Conservation (phyloP, 2,329 filamentous ascomycete genomes). For the Aspergillus tamarii region DNA sequence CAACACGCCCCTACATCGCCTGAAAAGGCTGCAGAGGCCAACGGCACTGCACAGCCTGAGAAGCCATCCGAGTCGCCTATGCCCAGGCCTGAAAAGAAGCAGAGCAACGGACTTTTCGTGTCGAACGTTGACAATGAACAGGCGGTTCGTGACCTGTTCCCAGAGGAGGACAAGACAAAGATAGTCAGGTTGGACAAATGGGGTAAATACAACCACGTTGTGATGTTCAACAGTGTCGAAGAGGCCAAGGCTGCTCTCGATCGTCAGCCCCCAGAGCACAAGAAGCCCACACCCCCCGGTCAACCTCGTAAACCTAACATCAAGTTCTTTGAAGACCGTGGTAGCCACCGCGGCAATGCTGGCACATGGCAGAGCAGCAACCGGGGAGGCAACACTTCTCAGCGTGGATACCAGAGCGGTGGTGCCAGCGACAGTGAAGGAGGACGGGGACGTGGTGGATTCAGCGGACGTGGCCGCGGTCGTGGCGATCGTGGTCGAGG, state of each 20-base stretch:
- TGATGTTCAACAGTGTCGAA: constrained; percentile 77
- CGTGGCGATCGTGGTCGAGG: constrained; percentile 54
- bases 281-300: constrained; percentile 67
- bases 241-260: constrained; percentile 80
- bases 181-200: constrained; percentile 71
- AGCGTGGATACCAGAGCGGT: constrained; percentile 82
- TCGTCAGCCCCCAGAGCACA: constrained; percentile 73
- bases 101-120: constrained; percentile 84
- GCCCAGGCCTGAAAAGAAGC: constrained; percentile 65
- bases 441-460: constrained; percentile 54
- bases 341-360: constrained; percentile 55
- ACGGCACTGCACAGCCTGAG: constrained; percentile 55
- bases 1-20: constrained; percentile 48
- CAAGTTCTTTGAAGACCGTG: constrained; percentile 77
- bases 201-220: constrained; percentile 76
- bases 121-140: constrained; percentile 83
- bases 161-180: constrained; percentile 80
- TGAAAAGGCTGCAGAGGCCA: constrained; percentile 55
- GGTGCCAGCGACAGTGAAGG: constrained; percentile 77
- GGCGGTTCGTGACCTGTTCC: constrained; percentile 78
- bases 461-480: constrained; percentile 55
- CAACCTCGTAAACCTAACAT: constrained; percentile 79
- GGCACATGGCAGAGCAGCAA: constrained; percentile 60
- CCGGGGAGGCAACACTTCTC: constrained; percentile 66
- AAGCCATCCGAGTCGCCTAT: constrained; percentile 48